Evolutionary conservation across 2,329 filamentous ascomycete species (phyloP), one percentile per base, ranked within the genome.

Genomic region (Aureobasidium uvarum): DNA sequence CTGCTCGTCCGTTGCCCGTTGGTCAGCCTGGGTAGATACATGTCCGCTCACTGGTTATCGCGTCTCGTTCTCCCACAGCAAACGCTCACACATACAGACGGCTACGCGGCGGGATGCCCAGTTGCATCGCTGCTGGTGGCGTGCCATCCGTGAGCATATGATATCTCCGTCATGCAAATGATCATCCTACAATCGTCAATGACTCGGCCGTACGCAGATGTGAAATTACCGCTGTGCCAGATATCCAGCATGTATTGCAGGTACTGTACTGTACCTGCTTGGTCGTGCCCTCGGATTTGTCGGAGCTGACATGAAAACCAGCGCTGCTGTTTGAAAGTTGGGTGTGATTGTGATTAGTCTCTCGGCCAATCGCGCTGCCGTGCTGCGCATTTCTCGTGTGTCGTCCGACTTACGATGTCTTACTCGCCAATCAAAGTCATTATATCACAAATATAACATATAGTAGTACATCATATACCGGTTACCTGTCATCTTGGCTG

Each of bases 1-100:
- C 25, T 62, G 58, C 43, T 45, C 45, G 58, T 62, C 58, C 58
- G 58, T 62, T 62, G 58, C 58, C 58, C 58, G 58, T 62, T 62
- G 43, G 45, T 36, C 58, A 38, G 45, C 31, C 43, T 62, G 58
- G 58, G 28, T 39, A 62, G 43, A 51, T 62, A 62, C 58, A 62
- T 62, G 58, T 31, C 58, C 45, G 58, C 58, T 62, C 58, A 62
- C 58, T 20, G 38, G 58, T 51, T 51, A 62, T 63, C 60, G 60
- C 60, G 60, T 52, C 36, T 54, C 60, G 60, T 52, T 63, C 48
- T 48, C n/a, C n/a, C 60, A 52, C 18, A 38, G 31, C 60, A 52
- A 63, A 63, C 60, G 60, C 48, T 54, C 60, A 5, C 60, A 63
- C 60, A 63, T 60, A 31, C 33, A 13, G 46, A 63, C 48, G 46